These are phyloP conservation scores for Thelephora terrestris DNA, from an alignment of 1,284 basidiomycete genomes.

Conservation along the genomic window DNA sequence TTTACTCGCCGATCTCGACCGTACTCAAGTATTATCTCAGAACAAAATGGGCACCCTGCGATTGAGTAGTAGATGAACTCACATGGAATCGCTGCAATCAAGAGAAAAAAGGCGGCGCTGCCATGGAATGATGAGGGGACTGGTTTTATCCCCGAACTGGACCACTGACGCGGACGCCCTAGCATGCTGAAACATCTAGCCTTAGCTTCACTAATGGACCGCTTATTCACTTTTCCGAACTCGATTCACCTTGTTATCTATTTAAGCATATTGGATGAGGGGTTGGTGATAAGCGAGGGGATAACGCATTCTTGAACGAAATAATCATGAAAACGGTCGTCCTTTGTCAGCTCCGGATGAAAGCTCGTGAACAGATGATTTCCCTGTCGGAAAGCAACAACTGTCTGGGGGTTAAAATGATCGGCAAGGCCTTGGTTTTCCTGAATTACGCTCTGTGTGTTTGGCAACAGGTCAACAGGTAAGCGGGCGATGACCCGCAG, in stretches of 20 bases:
- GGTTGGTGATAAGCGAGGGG: conserved; percentile 16
- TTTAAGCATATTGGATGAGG: background rate
- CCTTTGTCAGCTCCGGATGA: conserved; percentile 89
- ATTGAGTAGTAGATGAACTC: too few species aligned
- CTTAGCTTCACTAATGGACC: background rate
- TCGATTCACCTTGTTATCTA: background rate
- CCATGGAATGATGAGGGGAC: too few species aligned
- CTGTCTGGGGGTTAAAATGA: conserved; percentile 43
- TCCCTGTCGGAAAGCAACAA: conserved; percentile 85
- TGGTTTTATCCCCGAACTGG: too few species aligned
- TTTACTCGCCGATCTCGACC: too few species aligned
- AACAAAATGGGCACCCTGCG: too few species aligned
- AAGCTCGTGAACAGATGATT: conserved; percentile 83
- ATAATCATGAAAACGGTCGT: conserved; percentile 84
- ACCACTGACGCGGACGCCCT: too few species aligned
- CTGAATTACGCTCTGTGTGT: conserved; percentile 25
- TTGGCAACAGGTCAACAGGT: conserved; percentile 49
- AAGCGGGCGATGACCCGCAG: conserved; percentile 69
- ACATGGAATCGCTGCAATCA: too few species aligned
- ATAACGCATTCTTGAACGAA: conserved; percentile 64
- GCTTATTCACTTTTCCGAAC: background rate
- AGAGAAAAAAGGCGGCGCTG: too few species aligned
- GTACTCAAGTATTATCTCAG: too few species aligned
- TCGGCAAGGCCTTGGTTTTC: conserved; percentile 28
- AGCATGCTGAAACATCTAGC: too few species aligned